phyloP scores from a whole-genome alignment of 768 basidiomycete genomes.

The Lactifluus piperatus region DNA sequence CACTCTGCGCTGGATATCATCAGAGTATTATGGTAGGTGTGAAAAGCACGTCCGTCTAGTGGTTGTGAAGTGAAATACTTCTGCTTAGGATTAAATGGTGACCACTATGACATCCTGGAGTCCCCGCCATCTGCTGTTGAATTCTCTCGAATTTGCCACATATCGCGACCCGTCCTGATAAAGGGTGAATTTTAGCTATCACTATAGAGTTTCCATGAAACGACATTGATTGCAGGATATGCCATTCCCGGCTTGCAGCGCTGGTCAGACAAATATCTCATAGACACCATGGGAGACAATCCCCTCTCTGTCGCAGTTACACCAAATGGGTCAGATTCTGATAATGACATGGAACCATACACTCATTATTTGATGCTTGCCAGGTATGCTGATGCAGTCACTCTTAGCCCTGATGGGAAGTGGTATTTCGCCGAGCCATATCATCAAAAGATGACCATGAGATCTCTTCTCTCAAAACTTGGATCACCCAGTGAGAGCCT shows the following conservation, averaged over 20 bases:
- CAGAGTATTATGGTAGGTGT: slow-evolving; percentile 30
- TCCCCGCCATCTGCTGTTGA: slow-evolving; percentile 56
- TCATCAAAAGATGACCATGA: slow-evolving; percentile 59
- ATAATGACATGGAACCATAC: neutral
- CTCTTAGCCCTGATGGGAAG: slow-evolving; percentile 40
- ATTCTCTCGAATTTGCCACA: slow-evolving; percentile 57
- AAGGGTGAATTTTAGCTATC: slow-evolving; percentile 37
- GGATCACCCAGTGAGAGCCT: slow-evolving; percentile 9
- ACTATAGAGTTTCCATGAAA: neutral
- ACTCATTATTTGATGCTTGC: slow-evolving; percentile 10
- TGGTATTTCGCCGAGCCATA: slow-evolving; percentile 73
- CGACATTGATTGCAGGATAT: slow-evolving; percentile 33
- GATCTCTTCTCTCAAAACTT: slow-evolving; percentile 38
- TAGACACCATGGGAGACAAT: slow-evolving; percentile 41
- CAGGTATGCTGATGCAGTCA: slow-evolving; percentile 73
- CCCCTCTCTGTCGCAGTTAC: slow-evolving; percentile 70
- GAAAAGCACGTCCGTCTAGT: neutral
- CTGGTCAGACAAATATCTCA: slow-evolving; percentile 65
- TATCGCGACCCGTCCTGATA: slow-evolving; percentile 68
- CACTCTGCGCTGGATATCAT: slow-evolving; percentile 30
- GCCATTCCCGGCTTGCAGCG: slow-evolving; percentile 37
- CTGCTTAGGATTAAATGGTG: slow-evolving; percentile 51
- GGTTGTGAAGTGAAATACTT: neutral
- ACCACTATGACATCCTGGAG: slow-evolving; percentile 40
- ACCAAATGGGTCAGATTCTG: slow-evolving; percentile 59